Evolutionary conservation across 257 asterid genomes (phyloP).

Genomic region (Nicotiana undulata): DNA sequence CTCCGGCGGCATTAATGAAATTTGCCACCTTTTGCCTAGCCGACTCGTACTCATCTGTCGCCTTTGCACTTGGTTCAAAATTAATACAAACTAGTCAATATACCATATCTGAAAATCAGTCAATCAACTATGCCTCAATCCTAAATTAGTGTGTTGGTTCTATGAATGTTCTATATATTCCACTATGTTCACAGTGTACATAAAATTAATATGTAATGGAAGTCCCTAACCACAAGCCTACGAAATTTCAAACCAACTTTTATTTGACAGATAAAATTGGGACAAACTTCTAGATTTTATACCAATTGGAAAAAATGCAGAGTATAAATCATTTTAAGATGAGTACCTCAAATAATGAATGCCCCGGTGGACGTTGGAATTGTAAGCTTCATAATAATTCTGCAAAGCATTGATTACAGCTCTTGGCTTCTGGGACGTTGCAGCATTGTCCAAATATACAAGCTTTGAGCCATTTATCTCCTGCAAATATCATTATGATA

Average conservation of each 20-base stretch:
- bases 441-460: slow-evolving; percentile 97
- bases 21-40: slow-evolving; percentile 87
- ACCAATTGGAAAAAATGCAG: neutral
- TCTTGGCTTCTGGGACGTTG: slow-evolving; percentile 97
- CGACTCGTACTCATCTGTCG: slow-evolving; percentile 79
- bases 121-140: neutral
- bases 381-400: slow-evolving; percentile 63
- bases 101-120: neutral
- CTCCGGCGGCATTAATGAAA: slow-evolving; percentile 58
- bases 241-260: neutral
- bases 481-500: slow-evolving; percentile 28
- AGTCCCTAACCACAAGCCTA: neutral
- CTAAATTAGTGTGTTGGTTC: neutral
- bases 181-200: neutral
- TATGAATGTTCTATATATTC: neutral
- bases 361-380: slow-evolving; percentile 97
- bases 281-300: neutral
- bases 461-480: slow-evolving; percentile 79
- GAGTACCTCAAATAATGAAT: slow-evolving; percentile 80
- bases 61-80: slow-evolving; percentile 49
- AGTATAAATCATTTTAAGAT: neutral
- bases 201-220: neutral
- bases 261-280: neutral
- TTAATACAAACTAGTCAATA: neutral
- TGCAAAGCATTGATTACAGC: slow-evolving; percentile 58